Percentiles rank a stretch among this genome's conserved stretches.
Evolutionary conservation across 2,329 filamentous ascomycete genomes (phyloP).

Genomic region (Diplodia corticola): DNA sequence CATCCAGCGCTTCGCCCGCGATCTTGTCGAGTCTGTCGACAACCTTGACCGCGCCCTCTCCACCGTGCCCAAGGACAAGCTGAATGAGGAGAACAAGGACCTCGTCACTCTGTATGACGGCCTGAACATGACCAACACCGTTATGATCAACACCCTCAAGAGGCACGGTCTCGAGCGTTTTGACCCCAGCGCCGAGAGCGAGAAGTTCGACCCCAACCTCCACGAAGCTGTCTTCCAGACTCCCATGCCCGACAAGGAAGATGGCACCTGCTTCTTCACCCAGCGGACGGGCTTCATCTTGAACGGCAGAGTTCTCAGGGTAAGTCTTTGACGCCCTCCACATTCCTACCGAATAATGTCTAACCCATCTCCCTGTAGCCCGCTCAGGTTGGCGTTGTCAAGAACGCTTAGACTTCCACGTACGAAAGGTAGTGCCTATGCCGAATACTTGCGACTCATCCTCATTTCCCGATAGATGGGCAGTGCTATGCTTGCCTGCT

Average conservation of each 20-base stretch:
- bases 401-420: constrained; percentile 59
- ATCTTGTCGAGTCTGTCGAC: constrained; percentile 92
- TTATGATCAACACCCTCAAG: constrained; percentile 82
- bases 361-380: constrained; percentile 50
- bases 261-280: constrained; percentile 85
- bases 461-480: not conserved
- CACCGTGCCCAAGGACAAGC: constrained; percentile 74
- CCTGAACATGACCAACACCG: constrained; percentile 90
- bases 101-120: constrained; percentile 81
- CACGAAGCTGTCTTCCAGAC: constrained; percentile 97
- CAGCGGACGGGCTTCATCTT: constrained; percentile 96
- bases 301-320: constrained; percentile 82
- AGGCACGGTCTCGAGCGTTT: constrained; percentile 94
- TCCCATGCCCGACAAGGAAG: constrained; percentile 81
- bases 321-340: constrained; percentile 34
- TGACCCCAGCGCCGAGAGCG: constrained; percentile 67
- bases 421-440: not conserved
- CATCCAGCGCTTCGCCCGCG: constrained; percentile 89
- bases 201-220: constrained; percentile 94
- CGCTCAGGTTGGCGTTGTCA: constrained; percentile 94
- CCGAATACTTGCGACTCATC: not conserved
- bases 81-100: constrained; percentile 67
- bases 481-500: not conserved
- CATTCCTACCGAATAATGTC: not conserved
- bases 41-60: constrained; percentile 91